These are phyloP conservation scores for Daldinia vernicosa DNA, from an alignment of 495 filamentous ascomycete species.

Conservation along the genomic window DNA sequence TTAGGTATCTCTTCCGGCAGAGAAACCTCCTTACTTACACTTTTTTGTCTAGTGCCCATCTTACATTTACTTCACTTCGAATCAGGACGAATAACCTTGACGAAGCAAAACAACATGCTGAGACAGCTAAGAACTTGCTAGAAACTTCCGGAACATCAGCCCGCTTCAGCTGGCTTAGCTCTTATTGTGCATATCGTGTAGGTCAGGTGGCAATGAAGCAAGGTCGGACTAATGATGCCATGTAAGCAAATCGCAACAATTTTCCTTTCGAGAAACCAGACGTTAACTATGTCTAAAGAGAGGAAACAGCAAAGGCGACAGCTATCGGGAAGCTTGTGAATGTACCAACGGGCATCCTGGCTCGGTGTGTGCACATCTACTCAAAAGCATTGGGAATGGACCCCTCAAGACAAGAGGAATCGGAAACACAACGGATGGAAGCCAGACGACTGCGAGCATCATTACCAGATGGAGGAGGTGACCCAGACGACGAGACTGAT, in stretches of 20 bases:
- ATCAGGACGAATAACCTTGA: constrained; percentile 11
- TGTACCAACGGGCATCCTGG: constrained; percentile 13
- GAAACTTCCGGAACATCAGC: constrained; percentile 12
- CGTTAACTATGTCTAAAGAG: not conserved
- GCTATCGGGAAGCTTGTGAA: constrained; percentile 21
- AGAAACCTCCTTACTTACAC: not conserved
- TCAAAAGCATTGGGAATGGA: constrained; percentile 23
- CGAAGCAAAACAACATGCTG: constrained; percentile 8
- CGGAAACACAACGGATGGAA: constrained; percentile 16
- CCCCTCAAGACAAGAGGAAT: constrained; percentile 8
- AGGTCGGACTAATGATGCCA: constrained; percentile 13
- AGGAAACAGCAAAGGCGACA: constrained; percentile 10
- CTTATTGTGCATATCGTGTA: constrained; percentile 22
- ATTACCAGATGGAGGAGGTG: constrained; percentile 16
- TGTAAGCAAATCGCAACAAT: not conserved
- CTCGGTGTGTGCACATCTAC: constrained; percentile 19
- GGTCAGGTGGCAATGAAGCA: constrained; percentile 23
- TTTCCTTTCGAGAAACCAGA: not conserved
- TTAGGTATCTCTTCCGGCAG: not conserved
- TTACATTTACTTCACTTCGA: constrained; percentile 17
- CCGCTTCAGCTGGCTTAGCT: constrained; percentile 28
- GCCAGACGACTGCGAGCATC: constrained; percentile 10
- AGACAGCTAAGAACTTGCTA: constrained; percentile 12
- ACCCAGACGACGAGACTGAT: constrained; percentile 21
- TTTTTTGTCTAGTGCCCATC: constrained; percentile 4